Base-by-base conservation (phyloP, 73 alveolate species). In the Paramecium primaurelia region DNA sequence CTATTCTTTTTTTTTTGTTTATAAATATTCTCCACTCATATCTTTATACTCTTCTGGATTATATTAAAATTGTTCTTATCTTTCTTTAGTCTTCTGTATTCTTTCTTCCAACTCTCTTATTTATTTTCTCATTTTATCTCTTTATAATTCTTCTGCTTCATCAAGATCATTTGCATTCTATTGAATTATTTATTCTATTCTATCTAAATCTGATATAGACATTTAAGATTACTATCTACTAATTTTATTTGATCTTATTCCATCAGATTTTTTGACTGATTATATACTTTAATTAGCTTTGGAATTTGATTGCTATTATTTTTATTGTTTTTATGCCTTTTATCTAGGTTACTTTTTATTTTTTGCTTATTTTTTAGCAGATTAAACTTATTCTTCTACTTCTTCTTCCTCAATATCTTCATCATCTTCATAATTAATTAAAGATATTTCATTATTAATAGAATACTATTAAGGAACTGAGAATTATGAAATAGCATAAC, bases 11-110 rank as follows among this genome's bases (percentile, higher is more conserved):
- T 64, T 64, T 64, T 34, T 64, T 0, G 49, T 18, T 64, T 64
- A 32, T 64, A 64, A 64, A n/a, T 64, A 64, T 64, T 64, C 84
- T 12, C 84, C 84, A 64, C 84, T 64, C 84, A 64, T 64, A 64
- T 64, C 84, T 64, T 64, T 14, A 64, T 64, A 28, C 3, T 64
- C 84, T 64, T 64, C 84, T 28, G 84, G 51, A 32, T 64, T 40
- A 28, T 64, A 64, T 64, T 32, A 28, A 64, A 64, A 64, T 64
- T 64, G 28, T 3, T 64, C 84, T 64, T 22, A 28, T 28, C 84
- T 64, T 28, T 64, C 84, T 64, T 32, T 64, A 12, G 84, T 64
- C 12, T 64, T 64, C 11, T 64, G 30, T 64, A 64, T 64, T 64
- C 26, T 64, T 64, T 64, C 84, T 64, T 64, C 84, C 12, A 64